A percentile compares a stretch with the other conserved stretches of the same genome.
Evolutionary conservation across 495 filamentous ascomycete genomes (phyloP).

Genomic region (Xylaria bambusicola): DNA sequence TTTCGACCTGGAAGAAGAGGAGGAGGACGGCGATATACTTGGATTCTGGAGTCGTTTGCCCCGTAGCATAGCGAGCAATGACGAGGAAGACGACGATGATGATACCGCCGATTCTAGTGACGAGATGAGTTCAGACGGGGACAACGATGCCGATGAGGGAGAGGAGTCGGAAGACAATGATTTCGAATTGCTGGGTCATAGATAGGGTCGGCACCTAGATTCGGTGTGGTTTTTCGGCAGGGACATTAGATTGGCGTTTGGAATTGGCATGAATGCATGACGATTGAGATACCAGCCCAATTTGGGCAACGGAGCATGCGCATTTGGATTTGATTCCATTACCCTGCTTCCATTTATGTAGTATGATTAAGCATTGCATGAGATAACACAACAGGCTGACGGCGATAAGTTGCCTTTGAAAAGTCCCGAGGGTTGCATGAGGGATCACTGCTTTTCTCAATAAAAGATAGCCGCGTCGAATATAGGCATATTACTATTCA

Average conservation of each 20-base stretch:
- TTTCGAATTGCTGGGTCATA: slow-evolving; percentile 74
- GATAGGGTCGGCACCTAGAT: slow-evolving; percentile 39
- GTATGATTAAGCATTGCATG: slow-evolving; percentile 11
- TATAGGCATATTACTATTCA: not conserved
- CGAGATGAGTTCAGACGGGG: slow-evolving; percentile 44
- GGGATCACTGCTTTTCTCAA: not conserved
- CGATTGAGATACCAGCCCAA: slow-evolving; percentile 15
- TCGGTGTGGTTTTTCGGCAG: slow-evolving; percentile 15
- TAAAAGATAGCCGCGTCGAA: not conserved
- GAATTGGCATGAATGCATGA: slow-evolving; percentile 22
- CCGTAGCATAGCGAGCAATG: slow-evolving; percentile 29
- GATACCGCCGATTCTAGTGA: slow-evolving; percentile 25
- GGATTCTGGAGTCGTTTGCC: slow-evolving; percentile 62
- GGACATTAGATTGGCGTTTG: slow-evolving; percentile 16
- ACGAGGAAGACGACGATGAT: slow-evolving; percentile 42
- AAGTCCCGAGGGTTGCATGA: not conserved
- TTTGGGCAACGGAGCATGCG: slow-evolving; percentile 1
- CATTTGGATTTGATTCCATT: slow-evolving; percentile 4
- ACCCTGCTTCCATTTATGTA: not conserved
- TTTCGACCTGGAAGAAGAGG: slow-evolving; percentile 32
- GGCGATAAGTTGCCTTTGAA: not conserved
- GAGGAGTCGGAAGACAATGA: slow-evolving; percentile 61
- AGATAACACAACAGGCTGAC: not conserved
- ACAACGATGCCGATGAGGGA: slow-evolving; percentile 53
- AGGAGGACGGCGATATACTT: slow-evolving; percentile 60